Base-by-base conservation (phyloP, 768 basidiomycete genomes). In the Cystofilobasidium capitatum region DNA sequence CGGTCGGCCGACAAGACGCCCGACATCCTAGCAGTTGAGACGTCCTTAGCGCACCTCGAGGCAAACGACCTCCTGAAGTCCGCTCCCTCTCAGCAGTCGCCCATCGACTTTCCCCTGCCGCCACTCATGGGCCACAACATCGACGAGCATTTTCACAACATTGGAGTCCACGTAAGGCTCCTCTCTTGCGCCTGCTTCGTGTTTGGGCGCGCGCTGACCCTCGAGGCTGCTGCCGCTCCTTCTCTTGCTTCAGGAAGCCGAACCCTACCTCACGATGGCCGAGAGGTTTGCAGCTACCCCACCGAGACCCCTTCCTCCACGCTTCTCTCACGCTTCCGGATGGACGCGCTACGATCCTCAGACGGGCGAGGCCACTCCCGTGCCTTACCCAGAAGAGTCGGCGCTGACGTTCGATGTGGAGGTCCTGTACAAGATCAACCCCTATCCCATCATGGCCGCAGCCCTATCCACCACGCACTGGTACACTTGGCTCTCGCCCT, bases 401-500 rank as follows among this genome's bases (percentile, higher is more conserved):
- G 81, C 88, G 81, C 83, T 98, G 70, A 83, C 84, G 13, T 96
- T 98, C 73, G 96, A 99, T 75, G 89, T 98, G 64, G 93, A 99
- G 78, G 91, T 89, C 0, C 82, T 98, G 82, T 83, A 84, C 33
- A 84, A 89, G 74, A 83, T 88, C 58, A 85, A 86, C 1, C 71
- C 75, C 0, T 91, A 84, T 74, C 83, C 94, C 16, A 79, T 97
- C 74, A 87, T 98, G 81, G 93, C 96, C 0, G 87, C 86, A 69
- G 93, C 93, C 3, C 88, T 84, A 1, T 86, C 91, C 6, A 80
- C 82, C 29, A 85, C 84, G 58, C 87, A 85, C 0, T 98, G 96
- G 94, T 99, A 98, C 74, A 84, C 84, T 3, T 99, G 96, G 93
- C 84, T 96, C 70, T 92, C 89, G 0, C 96, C 96, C 0, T 94